Base-by-base conservation (phyloP, 108 stramenopile genomes). In the Bacterosira constricta region DNA sequence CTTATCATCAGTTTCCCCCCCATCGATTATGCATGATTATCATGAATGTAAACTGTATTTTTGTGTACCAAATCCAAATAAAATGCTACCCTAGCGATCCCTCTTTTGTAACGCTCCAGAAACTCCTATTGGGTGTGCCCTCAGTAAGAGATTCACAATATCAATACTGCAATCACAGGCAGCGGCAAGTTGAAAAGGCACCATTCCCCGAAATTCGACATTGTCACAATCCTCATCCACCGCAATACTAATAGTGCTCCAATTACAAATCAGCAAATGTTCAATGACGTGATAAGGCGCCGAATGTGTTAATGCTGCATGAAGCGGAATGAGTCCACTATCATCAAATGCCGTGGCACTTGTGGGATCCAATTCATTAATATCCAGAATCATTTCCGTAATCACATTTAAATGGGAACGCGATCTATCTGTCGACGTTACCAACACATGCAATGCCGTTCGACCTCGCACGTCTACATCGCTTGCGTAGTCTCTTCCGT, bases 291-390 rank as follows among this genome's bases (percentile, higher is more conserved):
- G 9, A 4, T 6, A 20, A 41, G 63, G 63, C 30, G 44, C 39
- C 12, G 44, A 59, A 29, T 69, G 58, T 2, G 23, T 4, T 42
- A 69, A 29, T 32, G 68, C 68, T 12, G 56, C n/a, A 18, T 69
- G 68, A 10, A 69, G 56, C 13, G 68, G 68, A 59, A 58, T 69
- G 20, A 69, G 44, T 12, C 68, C 68, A 46, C 8, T 57, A 21
- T 59, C 29, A 69, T 69, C 68, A 58, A 44, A 30, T 25, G 17
- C 25, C 11, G 30, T 59, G n/a, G 44, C 4, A 23, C 35, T 31
- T 1, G 6, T 20, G 3, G 29, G 15, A 36, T 56, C 20, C 29
- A 46, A 6, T 13, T 42, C 11, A 3, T 37, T 4, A 32, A 69
- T 44, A n/a, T 30, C 41, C 2, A 18, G 5, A n/a, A 57, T 36